Evolutionary conservation across 2,329 filamentous ascomycete genomes (phyloP).

Genomic region (Aspergillus terreus): DNA sequence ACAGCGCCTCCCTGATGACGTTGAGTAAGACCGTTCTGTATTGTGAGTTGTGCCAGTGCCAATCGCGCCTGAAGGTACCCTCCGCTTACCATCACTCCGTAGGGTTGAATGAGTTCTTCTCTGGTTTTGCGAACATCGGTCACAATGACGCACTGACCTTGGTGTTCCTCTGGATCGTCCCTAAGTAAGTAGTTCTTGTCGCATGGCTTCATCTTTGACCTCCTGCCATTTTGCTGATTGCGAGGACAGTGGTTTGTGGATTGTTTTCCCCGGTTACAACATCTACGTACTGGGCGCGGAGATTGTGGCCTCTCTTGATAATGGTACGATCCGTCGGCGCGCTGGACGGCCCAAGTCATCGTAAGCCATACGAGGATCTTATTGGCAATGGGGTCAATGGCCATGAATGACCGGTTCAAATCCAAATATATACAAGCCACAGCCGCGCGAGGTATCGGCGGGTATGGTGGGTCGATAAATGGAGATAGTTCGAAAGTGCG

Average conservation of each 20-base stretch:
- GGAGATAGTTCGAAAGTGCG: not conserved
- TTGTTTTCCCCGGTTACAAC: slow-evolving; percentile 62
- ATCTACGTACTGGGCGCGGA: slow-evolving; percentile 58
- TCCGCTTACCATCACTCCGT: not conserved
- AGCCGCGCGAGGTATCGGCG: not conserved
- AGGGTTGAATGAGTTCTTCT: slow-evolving; percentile 59
- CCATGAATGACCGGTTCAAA: not conserved
- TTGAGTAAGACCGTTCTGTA: slow-evolving; percentile 66
- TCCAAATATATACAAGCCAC: not conserved
- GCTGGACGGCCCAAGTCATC: slow-evolving; percentile 26
- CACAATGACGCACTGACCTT: slow-evolving; percentile 57
- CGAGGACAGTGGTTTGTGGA: slow-evolving; percentile 55
- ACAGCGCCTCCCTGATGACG: slow-evolving; percentile 59
- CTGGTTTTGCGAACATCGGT: slow-evolving; percentile 58
- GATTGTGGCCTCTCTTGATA: slow-evolving; percentile 57
- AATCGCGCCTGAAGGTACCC: not conserved
- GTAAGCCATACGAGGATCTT: slow-evolving; percentile 7
- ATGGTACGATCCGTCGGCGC: slow-evolving; percentile 23
- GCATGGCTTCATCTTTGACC: not conserved
- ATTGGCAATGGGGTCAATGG: not conserved
- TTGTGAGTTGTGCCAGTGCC: slow-evolving; percentile 44
- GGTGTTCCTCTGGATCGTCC: slow-evolving; percentile 60
- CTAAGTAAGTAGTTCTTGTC: slow-evolving; percentile 53
- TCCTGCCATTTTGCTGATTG: slow-evolving; percentile 9
- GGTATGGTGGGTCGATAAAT: not conserved